Evolutionary conservation across 1,139 yeast species (phyloP).

Genomic region (Sugiyamaella xylanicola): DNA sequence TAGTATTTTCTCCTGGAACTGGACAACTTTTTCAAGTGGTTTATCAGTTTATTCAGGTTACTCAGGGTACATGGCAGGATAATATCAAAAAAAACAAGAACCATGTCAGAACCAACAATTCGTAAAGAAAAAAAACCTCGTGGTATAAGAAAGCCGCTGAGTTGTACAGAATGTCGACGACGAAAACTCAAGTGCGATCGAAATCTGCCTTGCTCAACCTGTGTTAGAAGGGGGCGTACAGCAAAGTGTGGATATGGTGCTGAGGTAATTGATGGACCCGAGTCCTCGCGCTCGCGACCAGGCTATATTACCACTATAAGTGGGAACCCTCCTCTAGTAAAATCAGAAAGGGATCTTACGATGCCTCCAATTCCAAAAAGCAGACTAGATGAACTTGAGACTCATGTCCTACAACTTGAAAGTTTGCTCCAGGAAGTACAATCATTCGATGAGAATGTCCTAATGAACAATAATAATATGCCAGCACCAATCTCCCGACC

Average conservation of each 20-base stretch:
- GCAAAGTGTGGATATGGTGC: constrained; percentile 22
- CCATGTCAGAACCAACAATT: neutral
- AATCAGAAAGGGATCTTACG: neutral
- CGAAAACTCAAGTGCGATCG: constrained; percentile 31
- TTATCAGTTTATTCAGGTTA: too few relatives aligned
- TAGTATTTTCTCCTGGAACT: too few relatives aligned
- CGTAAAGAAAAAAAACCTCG: constrained; percentile 25
- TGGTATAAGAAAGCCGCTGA: constrained; percentile 36
- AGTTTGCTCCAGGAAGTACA: constrained; percentile 17
- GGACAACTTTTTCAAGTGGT: too few relatives aligned
- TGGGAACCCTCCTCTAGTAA: neutral
- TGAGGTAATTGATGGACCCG: neutral
- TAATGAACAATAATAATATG: neutral
- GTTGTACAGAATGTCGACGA: constrained; percentile 30
- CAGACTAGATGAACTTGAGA: constrained; percentile 19
- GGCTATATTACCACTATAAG: neutral
- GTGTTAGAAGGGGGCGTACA: constrained; percentile 22
- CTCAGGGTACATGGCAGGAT: too few relatives aligned
- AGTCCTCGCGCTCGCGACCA: neutral
- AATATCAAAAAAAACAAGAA: neutral
- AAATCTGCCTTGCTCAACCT: constrained; percentile 28
- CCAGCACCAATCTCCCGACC: neutral
- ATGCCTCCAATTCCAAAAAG: neutral
- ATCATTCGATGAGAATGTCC: neutral
- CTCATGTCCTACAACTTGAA: constrained; percentile 18